These are phyloP conservation scores for Magnusiomyces fungicola DNA, from an alignment of 1,139 yeast species.

Conservation along the genomic window DNA sequence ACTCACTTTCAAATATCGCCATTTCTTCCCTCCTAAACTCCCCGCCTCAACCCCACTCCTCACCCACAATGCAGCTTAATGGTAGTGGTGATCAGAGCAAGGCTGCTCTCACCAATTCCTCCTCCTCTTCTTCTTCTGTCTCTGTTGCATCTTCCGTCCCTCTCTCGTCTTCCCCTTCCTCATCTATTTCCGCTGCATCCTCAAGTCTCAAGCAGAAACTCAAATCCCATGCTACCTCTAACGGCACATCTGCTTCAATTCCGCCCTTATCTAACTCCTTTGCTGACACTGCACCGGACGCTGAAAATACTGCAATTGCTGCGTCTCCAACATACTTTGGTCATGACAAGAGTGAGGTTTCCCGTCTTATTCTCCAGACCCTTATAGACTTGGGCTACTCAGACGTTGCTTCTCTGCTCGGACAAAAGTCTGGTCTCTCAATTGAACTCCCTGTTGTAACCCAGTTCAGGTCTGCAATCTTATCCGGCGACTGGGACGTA, in stretches of 20 bases:
- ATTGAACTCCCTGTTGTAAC: slow-evolving; percentile 34
- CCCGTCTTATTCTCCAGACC: slow-evolving; percentile 44
- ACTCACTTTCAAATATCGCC: background rate
- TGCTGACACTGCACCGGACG: background rate
- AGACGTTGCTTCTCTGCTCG: slow-evolving; percentile 35
- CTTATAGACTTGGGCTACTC: slow-evolving; percentile 44
- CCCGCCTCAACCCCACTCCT: background rate
- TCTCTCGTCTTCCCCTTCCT: background rate
- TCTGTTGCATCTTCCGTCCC: background rate
- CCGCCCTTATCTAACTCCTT: background rate
- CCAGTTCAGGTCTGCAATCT: slow-evolving; percentile 36
- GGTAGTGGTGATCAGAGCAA: no score
- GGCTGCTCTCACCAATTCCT: slow-evolving; percentile 2
- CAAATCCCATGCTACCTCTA: background rate
- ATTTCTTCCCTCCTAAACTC: background rate
- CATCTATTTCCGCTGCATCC: background rate
- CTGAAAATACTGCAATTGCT: background rate
- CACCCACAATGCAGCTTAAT: no score
- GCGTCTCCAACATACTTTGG: slow-evolving; percentile 19
- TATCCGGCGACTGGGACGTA: slow-evolving; percentile 38
- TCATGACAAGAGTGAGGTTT: slow-evolving; percentile 38
- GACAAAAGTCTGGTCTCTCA: slow-evolving; percentile 37
- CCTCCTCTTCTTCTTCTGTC: slow-evolving; percentile 5
- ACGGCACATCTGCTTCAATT: background rate
- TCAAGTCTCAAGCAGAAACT: background rate